phyloP scores from a whole-genome alignment of 768 basidiomycete species.

The Lactifluus hygrophoroides region DNA sequence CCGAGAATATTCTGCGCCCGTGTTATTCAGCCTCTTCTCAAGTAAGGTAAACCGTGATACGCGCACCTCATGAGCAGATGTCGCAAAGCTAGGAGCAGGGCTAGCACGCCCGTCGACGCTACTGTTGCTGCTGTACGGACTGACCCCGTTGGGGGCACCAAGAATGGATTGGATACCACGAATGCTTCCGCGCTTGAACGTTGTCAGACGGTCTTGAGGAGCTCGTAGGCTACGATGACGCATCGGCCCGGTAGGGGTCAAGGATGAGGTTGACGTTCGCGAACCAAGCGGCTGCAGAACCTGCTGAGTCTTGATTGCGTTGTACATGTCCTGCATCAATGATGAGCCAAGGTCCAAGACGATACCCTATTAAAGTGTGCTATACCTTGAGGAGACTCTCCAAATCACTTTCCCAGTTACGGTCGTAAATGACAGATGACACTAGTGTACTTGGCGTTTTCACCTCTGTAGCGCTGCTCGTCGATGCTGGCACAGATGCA shows the following conservation, averaged over 20 bases:
- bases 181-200: conserved; percentile 85
- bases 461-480: conserved; percentile 35
- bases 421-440: conserved; percentile 42
- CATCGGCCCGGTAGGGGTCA: conserved; percentile 44
- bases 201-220: conserved; percentile 61
- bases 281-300: conserved; percentile 70
- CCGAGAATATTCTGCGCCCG: conserved; percentile 44
- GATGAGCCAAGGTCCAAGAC: conserved; percentile 3
- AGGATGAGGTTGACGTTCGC: conserved; percentile 47
- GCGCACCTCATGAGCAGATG: conserved; percentile 74
- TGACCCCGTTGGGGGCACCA: conserved; percentile 50
- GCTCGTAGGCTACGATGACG: conserved; percentile 64
- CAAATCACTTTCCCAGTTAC: conserved; percentile 80
- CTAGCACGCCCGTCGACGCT: conserved; percentile 85
- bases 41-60: neutral
- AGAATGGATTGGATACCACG: conserved; percentile 80
- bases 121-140: conserved; percentile 79
- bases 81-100: conserved; percentile 90
- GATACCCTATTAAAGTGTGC: neutral
- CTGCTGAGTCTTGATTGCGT: conserved; percentile 82
- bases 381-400: conserved; percentile 76
- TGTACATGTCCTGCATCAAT: conserved; percentile 80
- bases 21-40: conserved; percentile 3
- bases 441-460: conserved; percentile 29
- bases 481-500: conserved; percentile 45